phyloP scores from a whole-genome alignment of 2,329 filamentous ascomycete genomes.

The Sclerotinia borealis region DNA sequence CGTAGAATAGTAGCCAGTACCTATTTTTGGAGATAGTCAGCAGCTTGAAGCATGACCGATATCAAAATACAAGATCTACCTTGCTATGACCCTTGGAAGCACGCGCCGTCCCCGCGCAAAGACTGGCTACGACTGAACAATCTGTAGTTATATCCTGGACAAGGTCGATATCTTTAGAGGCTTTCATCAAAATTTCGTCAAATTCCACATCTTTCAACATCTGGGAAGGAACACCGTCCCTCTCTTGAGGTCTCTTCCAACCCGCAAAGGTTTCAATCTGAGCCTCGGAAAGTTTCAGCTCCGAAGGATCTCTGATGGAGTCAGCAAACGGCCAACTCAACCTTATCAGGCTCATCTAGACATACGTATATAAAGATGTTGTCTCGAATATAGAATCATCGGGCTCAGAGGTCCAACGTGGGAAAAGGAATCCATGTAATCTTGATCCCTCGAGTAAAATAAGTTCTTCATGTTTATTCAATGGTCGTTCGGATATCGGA shows the following conservation, averaged over 20 bases:
- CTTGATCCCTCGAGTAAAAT: conserved; percentile 72
- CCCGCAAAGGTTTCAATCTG: conserved; percentile 73
- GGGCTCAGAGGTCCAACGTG: conserved; percentile 71
- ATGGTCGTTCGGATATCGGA: conserved; percentile 47
- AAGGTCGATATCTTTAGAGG: conserved; percentile 62
- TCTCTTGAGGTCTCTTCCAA: conserved; percentile 73
- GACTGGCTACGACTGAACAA: conserved; percentile 92
- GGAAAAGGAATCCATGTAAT: conserved; percentile 77
- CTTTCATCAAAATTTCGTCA: conserved; percentile 48
- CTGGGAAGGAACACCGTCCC: conserved; percentile 38
- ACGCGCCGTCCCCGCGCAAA: conserved; percentile 74
- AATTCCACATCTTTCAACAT: conserved; percentile 15
- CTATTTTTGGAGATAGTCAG: conserved; percentile 35
- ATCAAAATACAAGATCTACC: conserved; percentile 39
- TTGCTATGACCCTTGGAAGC: conserved; percentile 62
- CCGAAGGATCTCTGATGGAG: conserved; percentile 55
- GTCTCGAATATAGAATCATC: conserved; percentile 54
- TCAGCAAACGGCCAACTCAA: conserved; percentile 14
- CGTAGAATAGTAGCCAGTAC: conserved; percentile 67
- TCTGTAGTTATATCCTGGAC: conserved; percentile 95
- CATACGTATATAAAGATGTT: conserved; percentile 52
- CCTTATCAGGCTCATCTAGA: background rate
- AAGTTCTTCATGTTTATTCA: conserved; percentile 66
- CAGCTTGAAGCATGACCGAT: background rate
- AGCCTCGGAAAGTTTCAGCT: conserved; percentile 65